These are phyloP conservation scores for Clonostachys sp. DNA, from an alignment of 2,329 filamentous ascomycete species.

Conservation along the genomic window DNA sequence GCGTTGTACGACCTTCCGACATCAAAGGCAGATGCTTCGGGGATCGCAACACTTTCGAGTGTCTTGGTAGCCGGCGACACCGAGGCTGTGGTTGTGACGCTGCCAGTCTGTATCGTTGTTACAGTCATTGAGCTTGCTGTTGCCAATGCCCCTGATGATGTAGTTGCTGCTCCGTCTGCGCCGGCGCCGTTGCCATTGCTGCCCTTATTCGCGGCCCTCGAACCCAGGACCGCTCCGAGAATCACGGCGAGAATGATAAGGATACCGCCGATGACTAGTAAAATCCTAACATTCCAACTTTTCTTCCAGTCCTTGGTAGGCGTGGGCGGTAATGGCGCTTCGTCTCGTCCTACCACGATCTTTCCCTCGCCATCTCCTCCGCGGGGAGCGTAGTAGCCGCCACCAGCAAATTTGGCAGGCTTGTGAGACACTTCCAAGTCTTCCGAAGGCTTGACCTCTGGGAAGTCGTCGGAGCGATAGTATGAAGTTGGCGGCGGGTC, in stretches of 20 bases:
- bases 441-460: not conserved
- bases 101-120: not conserved
- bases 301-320: not conserved
- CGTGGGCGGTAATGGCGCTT: not conserved
- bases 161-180: too few relatives aligned
- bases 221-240: slow-evolving; percentile 2
- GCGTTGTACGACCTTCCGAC: slow-evolving; percentile 5
- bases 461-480: not conserved
- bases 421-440: not conserved
- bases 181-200: too few relatives aligned
- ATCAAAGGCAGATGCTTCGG: not conserved
- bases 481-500: not conserved
- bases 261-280: not conserved
- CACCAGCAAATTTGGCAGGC: not conserved
- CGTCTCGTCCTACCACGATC: not conserved
- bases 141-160: not conserved
- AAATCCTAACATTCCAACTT: not conserved
- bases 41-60: too few relatives aligned
- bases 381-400: not conserved
- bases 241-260: slow-evolving; percentile 2
- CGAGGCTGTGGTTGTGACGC: not conserved
- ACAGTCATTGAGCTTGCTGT: not conserved
- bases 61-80: too few relatives aligned
- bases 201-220: not conserved
- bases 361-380: not conserved